A percentile compares a stretch with the other conserved stretches of the same genome.
Conservation (phyloP, 202 grass and related monocot species). For the Schoenoplectus tabernaemontani region DNA sequence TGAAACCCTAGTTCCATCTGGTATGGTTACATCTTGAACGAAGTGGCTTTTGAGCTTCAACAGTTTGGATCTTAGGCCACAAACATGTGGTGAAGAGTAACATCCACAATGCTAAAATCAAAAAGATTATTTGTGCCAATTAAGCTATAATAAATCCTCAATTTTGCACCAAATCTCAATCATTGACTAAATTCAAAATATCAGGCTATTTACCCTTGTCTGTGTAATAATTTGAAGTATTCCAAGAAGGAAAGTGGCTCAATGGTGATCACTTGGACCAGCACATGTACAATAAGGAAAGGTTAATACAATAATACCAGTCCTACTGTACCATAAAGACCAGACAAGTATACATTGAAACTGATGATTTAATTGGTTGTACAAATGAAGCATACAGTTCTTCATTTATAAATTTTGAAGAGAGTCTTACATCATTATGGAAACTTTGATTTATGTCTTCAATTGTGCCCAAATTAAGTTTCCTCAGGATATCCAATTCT, state of each 20-base stretch:
- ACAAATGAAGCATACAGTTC: conserved; percentile 36
- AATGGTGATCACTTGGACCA: conserved; percentile 47
- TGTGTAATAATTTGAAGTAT: conserved; percentile 22
- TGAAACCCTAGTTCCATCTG: conserved; percentile 60
- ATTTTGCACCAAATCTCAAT: background rate
- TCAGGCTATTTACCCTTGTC: conserved; percentile 20
- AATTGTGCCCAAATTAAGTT: conserved; percentile 37
- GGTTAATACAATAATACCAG: conserved; percentile 32
- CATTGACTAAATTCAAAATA: conserved; percentile 13
- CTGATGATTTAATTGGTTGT: background rate
- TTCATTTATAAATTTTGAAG: conserved; percentile 55
- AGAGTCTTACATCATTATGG: conserved; percentile 21
- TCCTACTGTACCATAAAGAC: background rate
- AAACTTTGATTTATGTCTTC: conserved; percentile 33
- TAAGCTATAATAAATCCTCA: background rate
- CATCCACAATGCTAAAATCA: conserved; percentile 34
- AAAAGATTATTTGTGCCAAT: background rate
- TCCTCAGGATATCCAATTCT: conserved; percentile 23
- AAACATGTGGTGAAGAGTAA: conserved; percentile 24
- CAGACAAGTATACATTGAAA: background rate
- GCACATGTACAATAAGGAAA: conserved; percentile 20
- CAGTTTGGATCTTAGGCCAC: conserved; percentile 29
- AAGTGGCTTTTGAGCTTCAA: conserved; percentile 73
- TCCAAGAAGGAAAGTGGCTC: background rate
- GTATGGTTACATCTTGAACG: conserved; percentile 74